Evolutionary conservation across 495 filamentous ascomycete species (phyloP), one percentile per base, ranked within the genome.

Genomic region (Aspergillus kassunensis): DNA sequence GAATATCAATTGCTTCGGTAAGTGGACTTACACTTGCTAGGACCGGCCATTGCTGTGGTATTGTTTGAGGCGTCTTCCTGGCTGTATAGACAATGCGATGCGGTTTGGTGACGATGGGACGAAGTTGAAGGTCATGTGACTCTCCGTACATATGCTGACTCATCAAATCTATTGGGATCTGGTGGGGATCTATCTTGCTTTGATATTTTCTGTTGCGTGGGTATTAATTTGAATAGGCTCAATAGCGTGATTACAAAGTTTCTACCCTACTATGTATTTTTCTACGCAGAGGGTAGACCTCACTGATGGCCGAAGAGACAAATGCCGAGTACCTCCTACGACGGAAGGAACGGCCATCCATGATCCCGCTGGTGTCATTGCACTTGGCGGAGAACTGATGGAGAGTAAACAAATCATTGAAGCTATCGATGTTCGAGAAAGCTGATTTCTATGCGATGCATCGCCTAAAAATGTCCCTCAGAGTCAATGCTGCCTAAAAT

Each of bases 41-140:
- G 73, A 55, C 73, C 73, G 61, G 73, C 73, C 73, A 76, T 76
- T 55, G 48, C 69, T 68, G 66, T 57, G 60, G 42, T 49, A 27
- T 40, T 24, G 48, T 23, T 34, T 33, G 18, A 49, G 52, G 44
- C 34, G 39, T 55, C 20, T 24, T 8, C 25, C 18, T 51, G 3
- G 35, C n/a, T n/a, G 19, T 49, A 30, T n/a, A 23, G 45, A 19
- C 15, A 15, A 31, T 57, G 49, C 21, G 25, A 37, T 37, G 30
- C 30, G 39, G 39, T 43, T 53, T 43, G 36, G 49, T 53, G 51
- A 53, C 42, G 42, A 45, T 46, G 52, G 20, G 50, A 35, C 46
- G 57, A 56, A 50, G 57, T 59, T 55, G 41, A 23, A 2, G 37
- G 40, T 60, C 57, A 60, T 30, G 53, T 59, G 57, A 27, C 2